Evolutionary conservation across 345 rosid genomes (phyloP).

Genomic region (Bruguiera parviflora): DNA sequence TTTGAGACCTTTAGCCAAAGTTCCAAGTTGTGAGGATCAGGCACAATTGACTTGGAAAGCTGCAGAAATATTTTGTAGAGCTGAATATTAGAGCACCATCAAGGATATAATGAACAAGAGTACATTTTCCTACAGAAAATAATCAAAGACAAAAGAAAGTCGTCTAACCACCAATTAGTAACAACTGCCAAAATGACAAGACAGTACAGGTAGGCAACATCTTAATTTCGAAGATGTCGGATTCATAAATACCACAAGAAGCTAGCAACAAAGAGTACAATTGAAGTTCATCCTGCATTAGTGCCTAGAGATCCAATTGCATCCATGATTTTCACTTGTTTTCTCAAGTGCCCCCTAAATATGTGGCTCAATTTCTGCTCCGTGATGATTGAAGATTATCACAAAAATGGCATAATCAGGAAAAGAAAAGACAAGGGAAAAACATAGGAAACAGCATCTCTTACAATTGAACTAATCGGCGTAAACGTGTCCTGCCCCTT

Average conservation of each 20-base stretch:
- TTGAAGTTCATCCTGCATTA: background rate
- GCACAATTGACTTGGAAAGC: conserved; percentile 39
- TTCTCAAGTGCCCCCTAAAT: background rate
- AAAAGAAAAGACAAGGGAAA: background rate
- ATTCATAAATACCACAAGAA: background rate
- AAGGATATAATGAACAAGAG: background rate
- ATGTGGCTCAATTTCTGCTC: background rate
- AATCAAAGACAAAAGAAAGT: background rate
- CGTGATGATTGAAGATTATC: no score
- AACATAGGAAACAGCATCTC: conserved; percentile 16
- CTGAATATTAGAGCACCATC: background rate
- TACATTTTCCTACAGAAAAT: background rate
- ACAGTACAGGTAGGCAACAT: no score
- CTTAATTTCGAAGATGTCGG: background rate
- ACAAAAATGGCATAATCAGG: background rate
- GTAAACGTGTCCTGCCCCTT: conserved; percentile 95
- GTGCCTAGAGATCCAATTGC: background rate
- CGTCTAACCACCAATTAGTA: background rate
- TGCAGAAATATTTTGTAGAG: background rate
- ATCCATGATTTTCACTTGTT: background rate
- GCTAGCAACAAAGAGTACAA: background rate
- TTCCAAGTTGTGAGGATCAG: conserved; percentile 82
- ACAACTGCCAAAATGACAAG: no score
- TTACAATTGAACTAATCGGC: conserved; percentile 83
- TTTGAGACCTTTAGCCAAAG: conserved; percentile 75